Evolutionary conservation across 495 filamentous ascomycete species (phyloP).

Genomic region (Penicillium samsonianum): DNA sequence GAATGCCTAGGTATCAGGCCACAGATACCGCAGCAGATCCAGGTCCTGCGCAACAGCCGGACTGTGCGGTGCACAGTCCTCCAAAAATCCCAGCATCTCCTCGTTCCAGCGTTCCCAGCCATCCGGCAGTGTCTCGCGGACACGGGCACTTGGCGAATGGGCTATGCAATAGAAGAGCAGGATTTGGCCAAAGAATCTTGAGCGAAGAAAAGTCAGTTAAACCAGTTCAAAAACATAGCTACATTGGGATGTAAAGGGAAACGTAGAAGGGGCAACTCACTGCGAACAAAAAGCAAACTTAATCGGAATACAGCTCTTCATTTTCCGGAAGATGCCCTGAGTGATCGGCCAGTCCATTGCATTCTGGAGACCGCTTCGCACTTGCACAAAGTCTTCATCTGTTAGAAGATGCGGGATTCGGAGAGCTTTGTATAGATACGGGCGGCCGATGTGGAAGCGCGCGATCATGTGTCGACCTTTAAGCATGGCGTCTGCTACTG

Average conservation of each 20-base stretch:
- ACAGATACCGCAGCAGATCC: constrained; percentile 42
- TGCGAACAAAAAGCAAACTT: constrained; percentile 52
- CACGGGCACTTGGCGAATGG: constrained; percentile 39
- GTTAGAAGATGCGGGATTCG: constrained; percentile 40
- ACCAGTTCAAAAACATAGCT: not conserved
- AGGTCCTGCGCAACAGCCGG: constrained; percentile 48
- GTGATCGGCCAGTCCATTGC: constrained; percentile 51
- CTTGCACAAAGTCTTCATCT: constrained; percentile 49
- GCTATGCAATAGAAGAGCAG: constrained; percentile 51
- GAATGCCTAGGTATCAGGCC: constrained; percentile 18
- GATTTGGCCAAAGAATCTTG: constrained; percentile 50
- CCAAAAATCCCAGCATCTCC: constrained; percentile 48
- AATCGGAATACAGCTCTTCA: constrained; percentile 52
- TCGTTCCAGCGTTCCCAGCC: constrained; percentile 51
- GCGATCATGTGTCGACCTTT: constrained; percentile 47
- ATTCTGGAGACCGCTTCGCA: constrained; percentile 43
- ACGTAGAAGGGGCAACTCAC: constrained; percentile 25
- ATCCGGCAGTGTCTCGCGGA: constrained; percentile 40
- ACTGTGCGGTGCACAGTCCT: constrained; percentile 43
- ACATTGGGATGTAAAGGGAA: not conserved
- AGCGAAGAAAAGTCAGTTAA: not conserved
- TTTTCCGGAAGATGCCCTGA: constrained; percentile 45
- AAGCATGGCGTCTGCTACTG: constrained; percentile 51
- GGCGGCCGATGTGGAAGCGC: constrained; percentile 51
- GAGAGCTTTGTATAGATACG: constrained; percentile 51